Evolutionary conservation across 169 alveolate species (phyloP).

Genomic region (Eimeria necatrix): DNA sequence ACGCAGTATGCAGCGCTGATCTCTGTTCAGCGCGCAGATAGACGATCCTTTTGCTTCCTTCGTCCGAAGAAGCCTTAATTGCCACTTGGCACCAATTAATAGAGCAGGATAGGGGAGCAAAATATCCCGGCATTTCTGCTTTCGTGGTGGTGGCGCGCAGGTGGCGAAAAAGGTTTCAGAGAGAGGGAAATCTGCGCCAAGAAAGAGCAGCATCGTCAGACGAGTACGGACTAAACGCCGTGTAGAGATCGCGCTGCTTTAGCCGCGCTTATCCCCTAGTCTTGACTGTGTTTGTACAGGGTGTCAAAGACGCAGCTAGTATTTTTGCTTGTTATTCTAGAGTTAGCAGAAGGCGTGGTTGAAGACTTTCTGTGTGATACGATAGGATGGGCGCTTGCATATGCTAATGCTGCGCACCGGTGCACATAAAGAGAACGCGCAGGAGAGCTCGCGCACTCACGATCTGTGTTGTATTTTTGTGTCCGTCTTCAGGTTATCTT

Average conservation of each 20-base stretch:
- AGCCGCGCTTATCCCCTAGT: no score
- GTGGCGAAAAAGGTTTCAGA: constrained; percentile 78
- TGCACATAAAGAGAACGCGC: no score
- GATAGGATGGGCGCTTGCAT: no score
- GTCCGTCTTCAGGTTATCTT: constrained; percentile 63
- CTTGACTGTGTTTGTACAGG: no score
- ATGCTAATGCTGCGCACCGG: no score
- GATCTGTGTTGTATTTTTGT: background rate
- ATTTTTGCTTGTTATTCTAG: no score
- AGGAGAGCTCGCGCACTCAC: no score
- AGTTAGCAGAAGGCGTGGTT: no score
- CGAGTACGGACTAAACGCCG: constrained; percentile 8
- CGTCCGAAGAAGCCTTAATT: no score
- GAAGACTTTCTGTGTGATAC: background rate
- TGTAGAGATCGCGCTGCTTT: background rate
- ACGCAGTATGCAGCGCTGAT: background rate
- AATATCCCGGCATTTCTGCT: background rate
- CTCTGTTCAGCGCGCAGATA: background rate
- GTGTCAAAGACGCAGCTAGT: no score
- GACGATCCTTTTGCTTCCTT: background rate
- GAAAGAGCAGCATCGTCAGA: constrained; percentile 74
- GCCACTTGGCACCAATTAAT: no score
- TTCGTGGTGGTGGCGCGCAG: constrained; percentile 1
- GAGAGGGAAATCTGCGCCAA: constrained; percentile 61
- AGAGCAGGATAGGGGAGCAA: no score